phyloP scores from a whole-genome alignment of 768 basidiomycete genomes.

The Leccinum uliginosum region DNA sequence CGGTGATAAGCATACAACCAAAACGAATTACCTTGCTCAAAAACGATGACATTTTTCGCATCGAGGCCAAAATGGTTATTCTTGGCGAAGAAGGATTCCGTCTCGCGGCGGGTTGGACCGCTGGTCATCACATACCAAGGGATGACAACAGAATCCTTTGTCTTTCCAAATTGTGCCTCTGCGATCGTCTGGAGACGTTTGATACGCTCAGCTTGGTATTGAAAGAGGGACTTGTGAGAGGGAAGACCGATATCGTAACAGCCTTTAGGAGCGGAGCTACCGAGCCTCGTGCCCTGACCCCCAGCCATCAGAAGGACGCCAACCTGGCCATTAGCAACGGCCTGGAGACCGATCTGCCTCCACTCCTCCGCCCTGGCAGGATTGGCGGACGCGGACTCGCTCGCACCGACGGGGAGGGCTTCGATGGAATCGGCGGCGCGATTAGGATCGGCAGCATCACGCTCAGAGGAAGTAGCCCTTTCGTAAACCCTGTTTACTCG shows the following conservation, averaged over 20 bases:
- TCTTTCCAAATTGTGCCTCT: conserved; percentile 47
- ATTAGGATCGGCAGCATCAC: conserved; percentile 38
- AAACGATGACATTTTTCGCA: conserved; percentile 79
- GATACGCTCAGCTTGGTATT: conserved; percentile 97
- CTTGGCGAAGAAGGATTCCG: conserved; percentile 77
- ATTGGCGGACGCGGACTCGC: conserved; percentile 55
- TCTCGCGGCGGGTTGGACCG: conserved; percentile 86
- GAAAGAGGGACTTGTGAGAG: conserved; percentile 91
- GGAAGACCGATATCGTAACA: conserved; percentile 97
- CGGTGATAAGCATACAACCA: background rate
- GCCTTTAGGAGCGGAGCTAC: conserved; percentile 90
- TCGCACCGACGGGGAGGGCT: conserved; percentile 76
- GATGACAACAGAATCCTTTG: conserved; percentile 61
- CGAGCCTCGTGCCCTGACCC: conserved; percentile 93
- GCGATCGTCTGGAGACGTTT: conserved; percentile 76
- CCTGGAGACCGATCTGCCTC: conserved; percentile 73
- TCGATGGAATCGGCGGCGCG: conserved; percentile 53
- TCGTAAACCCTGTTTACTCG: conserved; percentile 88
- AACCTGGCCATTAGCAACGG: conserved; percentile 78
- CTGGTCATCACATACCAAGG: conserved; percentile 99
- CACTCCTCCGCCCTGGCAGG: conserved; percentile 63
- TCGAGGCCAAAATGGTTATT: conserved; percentile 81
- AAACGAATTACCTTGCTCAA: conserved; percentile 80
- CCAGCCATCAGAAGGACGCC: conserved; percentile 98
- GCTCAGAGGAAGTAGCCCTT: conserved; percentile 69